Percentiles rank a stretch among this genome's conserved stretches.
These are phyloP conservation scores for Hansenula sp. DNA, from an alignment of 1,139 yeast species.

Conservation along the genomic window DNA sequence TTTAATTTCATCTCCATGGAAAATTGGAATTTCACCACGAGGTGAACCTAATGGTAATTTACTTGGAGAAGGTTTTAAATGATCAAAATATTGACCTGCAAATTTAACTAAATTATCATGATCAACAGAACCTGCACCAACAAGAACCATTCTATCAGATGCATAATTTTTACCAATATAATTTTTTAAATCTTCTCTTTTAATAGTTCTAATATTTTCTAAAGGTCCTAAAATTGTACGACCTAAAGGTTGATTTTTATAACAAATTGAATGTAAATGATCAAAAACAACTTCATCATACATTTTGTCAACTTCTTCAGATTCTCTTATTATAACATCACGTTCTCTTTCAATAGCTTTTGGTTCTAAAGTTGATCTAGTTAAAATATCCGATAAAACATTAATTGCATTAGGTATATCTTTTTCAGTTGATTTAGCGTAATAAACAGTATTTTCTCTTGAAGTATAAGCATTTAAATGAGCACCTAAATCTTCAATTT, in stretches of 20 bases:
- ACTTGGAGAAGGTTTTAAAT: constrained; percentile 59
- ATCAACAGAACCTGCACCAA: constrained; percentile 91
- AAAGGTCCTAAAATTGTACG: constrained; percentile 97
- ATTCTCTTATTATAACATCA: constrained; percentile 91
- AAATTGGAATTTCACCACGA: constrained; percentile 71
- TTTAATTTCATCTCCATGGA: constrained; percentile 82
- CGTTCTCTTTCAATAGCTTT: constrained; percentile 91
- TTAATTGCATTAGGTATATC: constrained; percentile 87
- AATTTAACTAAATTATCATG: constrained; percentile 77
- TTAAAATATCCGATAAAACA: constrained; percentile 83
- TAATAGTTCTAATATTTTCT: constrained; percentile 77
- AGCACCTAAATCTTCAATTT: constrained; percentile 93
- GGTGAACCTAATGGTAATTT: constrained; percentile 74
- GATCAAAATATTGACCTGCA: constrained; percentile 76
- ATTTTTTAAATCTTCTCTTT: constrained; percentile 67
- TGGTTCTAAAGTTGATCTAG: constrained; percentile 77
- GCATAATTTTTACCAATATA: constrained; percentile 85
- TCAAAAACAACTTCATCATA: constrained; percentile 98
- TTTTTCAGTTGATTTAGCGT: constrained; percentile 78
- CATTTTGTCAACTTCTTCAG: constrained; percentile 97
- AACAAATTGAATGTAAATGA: constrained; percentile 90
- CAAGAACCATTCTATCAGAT: constrained; percentile 96
- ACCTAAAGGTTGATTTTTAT: constrained; percentile 87
- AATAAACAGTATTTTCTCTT: constrained; percentile 94
- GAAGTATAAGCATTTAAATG: constrained; percentile 97